Evolutionary conservation across 1,284 basidiomycete species (phyloP), one percentile per base, ranked within the genome.

Genomic region (Papiliotrema nemorosa): DNA sequence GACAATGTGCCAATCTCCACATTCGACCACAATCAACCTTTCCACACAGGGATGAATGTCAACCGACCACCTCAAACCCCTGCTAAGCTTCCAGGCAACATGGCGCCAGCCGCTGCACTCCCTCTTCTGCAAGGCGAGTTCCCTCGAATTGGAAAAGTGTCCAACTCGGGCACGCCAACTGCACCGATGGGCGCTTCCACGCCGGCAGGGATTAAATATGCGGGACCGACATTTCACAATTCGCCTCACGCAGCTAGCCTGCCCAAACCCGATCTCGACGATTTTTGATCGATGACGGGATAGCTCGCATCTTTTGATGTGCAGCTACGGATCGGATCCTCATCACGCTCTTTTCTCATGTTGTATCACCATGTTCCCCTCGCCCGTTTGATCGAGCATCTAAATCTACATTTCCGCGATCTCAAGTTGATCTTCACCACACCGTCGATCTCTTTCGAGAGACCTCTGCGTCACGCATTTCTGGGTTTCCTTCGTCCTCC

Each of bases 181-280:
- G 27, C 37, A 22, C 29, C 21, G n/a, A 38, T n/a, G 21, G 46
- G 41, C 18, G 24, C 20, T 3, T 20, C 16, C 29, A 35, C n/a
- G 14, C 22, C 22, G 26, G 10, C 18, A 24, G 9, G 9, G 21
- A 24, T 49, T 35, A 68, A 67, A 49, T 74, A 74, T 52, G 72
- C 72, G 9, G 71, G 71, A 16, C 69, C 70, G 38, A 70, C 67
- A 4, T 72, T 73, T 55, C 72, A 74, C 56, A 72, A 72, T 54
- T 70, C 70, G 9, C 72, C 72, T 39, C 63, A 65, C 36, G 68
- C 64, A 4, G 57, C 54, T 27, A 58, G 60, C 13, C 53, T 74
- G 22, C 64, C 69, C 14, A 67, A 70, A 54, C 72, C 72, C 33
- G 69, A 73, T 42, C 54, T 71, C 33, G 66, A 70, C 48, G 70